Base-by-base conservation (phyloP, 257 asterid genomes). In the Datura wrightii region DNA sequence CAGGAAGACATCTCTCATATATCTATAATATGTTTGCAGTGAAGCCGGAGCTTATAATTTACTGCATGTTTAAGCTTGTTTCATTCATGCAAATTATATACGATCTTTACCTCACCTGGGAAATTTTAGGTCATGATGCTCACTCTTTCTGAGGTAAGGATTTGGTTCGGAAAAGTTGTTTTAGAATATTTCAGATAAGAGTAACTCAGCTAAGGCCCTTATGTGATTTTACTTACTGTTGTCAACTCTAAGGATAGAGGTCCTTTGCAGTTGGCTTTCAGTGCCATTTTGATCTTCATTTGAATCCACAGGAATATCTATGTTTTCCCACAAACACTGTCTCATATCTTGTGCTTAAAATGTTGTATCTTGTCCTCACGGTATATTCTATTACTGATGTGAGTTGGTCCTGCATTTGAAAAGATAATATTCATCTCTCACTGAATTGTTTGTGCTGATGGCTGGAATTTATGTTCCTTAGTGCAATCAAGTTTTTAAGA, bases 371-470 rank as follows among this genome's bases (percentile, higher is more conserved):
- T 70, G 15, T 18, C 24, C 8, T 70, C 54, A 70, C 4, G 3
- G 16, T 18, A 70, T 70, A 66, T 36, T 66, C 24, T 70, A 41
- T 41, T 41, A 37, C 50, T 70, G 36, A 3, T 70, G 36, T 41
- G 50, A 41, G 2, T 70, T 44, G 41, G 39, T 71, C 0, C 39
- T 71, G 56, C 80, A 71, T 71, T n/a, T 71, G 56, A 44, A 44
- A 71, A 10, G 56, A 44, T 3, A n/a, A n/a, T 44, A 24, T 10
- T 42, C 54, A 70, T 62, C 41, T 71, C 79, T 71, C 37, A 10
- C 56, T 42, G 39, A 42, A 71, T n/a, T 71, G 56, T 71, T 71
- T 70, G 34, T 70, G 79, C 54, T 70, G 53, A 8, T 70, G 79
- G 79, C 15, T 41, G 79, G 34, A 70, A 70, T 70, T 70, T 19